Evolutionary conservation across 257 asterid genomes (phyloP), one percentile per base, ranked within the genome.

Genomic region (Ballota nigra): DNA sequence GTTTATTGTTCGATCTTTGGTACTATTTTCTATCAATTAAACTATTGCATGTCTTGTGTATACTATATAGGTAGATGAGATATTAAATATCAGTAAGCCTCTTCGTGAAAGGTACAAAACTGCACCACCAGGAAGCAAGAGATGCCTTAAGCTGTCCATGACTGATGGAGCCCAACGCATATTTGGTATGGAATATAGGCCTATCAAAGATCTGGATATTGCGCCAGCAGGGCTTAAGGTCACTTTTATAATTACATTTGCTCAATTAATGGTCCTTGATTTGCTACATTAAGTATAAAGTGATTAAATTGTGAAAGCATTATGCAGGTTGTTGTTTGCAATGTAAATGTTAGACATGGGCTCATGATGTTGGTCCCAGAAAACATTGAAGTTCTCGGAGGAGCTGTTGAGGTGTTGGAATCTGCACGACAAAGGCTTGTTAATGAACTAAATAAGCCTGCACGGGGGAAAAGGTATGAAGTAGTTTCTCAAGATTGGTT

Each of bases 101-200:
- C 86, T 95, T 33, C 89, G 93, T 58, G 85, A 83, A 70, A 88
- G 99, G 86, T 95, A 88, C 81, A 90, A 95, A 75, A 84, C 86
- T 60, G 82, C 88, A 24, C 75, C 84, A 26, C 71, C 96, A 23
- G 99, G 99, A 82, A 70, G 62, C 78, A 89, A 88, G 81, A 89
- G 98, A 79, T 95, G 99, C 71, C 94, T 95, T 72, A 95, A 95
- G 82, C 77, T 95, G 72, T 92, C 96, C 36, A 88, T 95, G 94
- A 95, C 96, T 0, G 99, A 95, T 88, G 99, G 99, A 19, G 80
- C 86, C 38, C 99, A 89, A 71, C 96, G 89, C 18, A 91, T 94
- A 75, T 91, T 89, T 83, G 99, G 92, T 79, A 94, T 91, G 93
- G 99, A 94, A 84, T 94, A 94, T 80, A 87, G 98, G 76, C 89